Percentiles rank a stretch among this genome's conserved stretches.
phyloP scores from a whole-genome alignment of 371 early-diverging fungal genomes.

The Nosema muscidifuracis region DNA sequence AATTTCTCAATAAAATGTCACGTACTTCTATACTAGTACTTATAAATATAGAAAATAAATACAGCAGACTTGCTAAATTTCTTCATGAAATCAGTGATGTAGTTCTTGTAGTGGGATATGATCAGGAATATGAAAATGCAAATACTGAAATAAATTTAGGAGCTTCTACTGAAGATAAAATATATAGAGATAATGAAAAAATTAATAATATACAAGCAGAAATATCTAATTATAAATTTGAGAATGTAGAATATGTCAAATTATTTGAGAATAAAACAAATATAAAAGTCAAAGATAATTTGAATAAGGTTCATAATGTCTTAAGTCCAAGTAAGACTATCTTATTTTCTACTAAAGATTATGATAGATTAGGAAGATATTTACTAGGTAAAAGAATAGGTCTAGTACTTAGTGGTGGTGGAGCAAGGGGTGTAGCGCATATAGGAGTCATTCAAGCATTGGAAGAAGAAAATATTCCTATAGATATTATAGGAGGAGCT shows the following conservation, averaged over 20 bases:
- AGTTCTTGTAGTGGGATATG: constrained; percentile 20
- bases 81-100: constrained; percentile 18
- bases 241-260: constrained; percentile 22
- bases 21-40: constrained; percentile 2
- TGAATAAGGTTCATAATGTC: constrained; percentile 15
- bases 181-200: background rate
- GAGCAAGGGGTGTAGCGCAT: constrained; percentile 90
- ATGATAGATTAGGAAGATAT: constrained; percentile 76
- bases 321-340: constrained; percentile 26
- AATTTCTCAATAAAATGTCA: constrained; percentile 30
- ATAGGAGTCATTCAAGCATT: constrained; percentile 87
- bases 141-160: background rate
- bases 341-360: constrained; percentile 63
- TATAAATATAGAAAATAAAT: constrained; percentile 46
- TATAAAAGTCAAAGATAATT: background rate
- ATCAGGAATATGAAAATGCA: background rate
- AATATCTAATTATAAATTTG: background rate
- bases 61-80: constrained; percentile 8
- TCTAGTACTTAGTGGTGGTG: constrained; percentile 95
- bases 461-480: constrained; percentile 92
- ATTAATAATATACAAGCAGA: background rate
- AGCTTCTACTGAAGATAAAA: background rate
- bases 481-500: constrained; percentile 87
- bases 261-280: constrained; percentile 10
- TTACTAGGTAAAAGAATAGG: constrained; percentile 85